Conservation (phyloP, 257 asterid genomes). For the Gentiana straminea region DNA sequence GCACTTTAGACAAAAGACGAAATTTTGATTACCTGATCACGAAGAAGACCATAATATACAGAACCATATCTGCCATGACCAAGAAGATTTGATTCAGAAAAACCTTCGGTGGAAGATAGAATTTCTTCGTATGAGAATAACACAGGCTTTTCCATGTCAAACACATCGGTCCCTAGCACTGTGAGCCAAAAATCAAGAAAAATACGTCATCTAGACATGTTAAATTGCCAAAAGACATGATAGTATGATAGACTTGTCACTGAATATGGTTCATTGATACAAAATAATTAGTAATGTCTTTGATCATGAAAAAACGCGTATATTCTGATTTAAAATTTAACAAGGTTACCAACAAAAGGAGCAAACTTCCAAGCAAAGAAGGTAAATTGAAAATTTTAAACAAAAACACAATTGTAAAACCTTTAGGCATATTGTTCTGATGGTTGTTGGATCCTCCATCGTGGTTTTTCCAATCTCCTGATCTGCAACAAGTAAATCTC, state of each 20-base stretch:
- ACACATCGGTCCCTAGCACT: constrained; percentile 77
- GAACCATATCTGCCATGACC: constrained; percentile 96
- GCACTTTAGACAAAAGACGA: no score
- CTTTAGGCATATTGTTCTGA: constrained; percentile 74
- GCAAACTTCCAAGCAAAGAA: no score
- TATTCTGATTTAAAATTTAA: no score
- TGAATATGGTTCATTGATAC: no score
- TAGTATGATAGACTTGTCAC: background rate
- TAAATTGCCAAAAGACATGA: constrained; percentile 1
- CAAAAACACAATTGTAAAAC: constrained; percentile 18
- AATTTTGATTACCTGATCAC: constrained; percentile 52
- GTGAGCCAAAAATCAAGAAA: constrained; percentile 19
- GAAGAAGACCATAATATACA: constrained; percentile 74
- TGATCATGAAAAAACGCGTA: no score
- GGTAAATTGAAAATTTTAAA: no score
- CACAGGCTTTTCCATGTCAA: constrained; percentile 86
- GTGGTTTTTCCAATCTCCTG: constrained; percentile 38
- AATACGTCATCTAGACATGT: background rate
- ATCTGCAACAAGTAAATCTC: constrained; percentile 45
- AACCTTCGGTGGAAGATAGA: constrained; percentile 61
- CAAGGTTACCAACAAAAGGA: no score
- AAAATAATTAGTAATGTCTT: no score
- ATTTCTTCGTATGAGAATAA: constrained; percentile 65
- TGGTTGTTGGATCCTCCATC: constrained; percentile 64
- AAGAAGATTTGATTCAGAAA: constrained; percentile 79